Evolutionary conservation across 192 early-diverging fungal genomes (phyloP).

Genomic region (Powellomyces hirtus): DNA sequence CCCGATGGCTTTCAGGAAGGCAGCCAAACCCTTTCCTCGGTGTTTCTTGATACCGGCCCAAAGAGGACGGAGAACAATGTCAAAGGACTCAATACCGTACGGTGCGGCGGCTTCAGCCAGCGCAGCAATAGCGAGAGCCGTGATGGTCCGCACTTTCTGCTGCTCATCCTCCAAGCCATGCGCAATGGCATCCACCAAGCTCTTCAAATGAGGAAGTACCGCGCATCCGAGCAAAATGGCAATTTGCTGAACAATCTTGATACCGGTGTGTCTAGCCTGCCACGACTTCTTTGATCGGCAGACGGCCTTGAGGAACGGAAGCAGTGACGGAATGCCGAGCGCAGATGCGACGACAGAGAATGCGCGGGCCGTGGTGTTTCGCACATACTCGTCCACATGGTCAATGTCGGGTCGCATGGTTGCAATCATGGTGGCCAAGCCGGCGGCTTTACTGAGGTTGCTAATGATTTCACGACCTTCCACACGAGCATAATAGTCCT

Average conservation of each 20-base stretch:
- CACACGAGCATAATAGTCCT: conserved; percentile 94
- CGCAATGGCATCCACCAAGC: conserved; percentile 86
- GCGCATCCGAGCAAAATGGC: conserved; percentile 94
- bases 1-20: conserved; percentile 98
- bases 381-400: conserved; percentile 95
- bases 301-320: conserved; percentile 96
- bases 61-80: conserved; percentile 82
- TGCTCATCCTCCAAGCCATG: conserved; percentile 94
- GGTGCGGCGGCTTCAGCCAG: conserved; percentile 96
- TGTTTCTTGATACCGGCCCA: conserved; percentile 94
- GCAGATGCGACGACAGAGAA: conserved; percentile 97
- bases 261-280: conserved; percentile 98
- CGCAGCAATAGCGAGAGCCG: conserved; percentile 90
- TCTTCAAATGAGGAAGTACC: conserved; percentile 89
- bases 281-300: conserved; percentile 94
- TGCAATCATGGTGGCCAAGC: conserved; percentile 96
- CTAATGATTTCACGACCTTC: conserved; percentile 98
- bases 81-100: conserved; percentile 98
- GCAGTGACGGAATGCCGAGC: conserved; percentile 85
- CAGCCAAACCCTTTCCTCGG: conserved; percentile 92
- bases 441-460: conserved; percentile 96
- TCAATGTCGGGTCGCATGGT: conserved; percentile 99
- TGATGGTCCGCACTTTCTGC: conserved; percentile 93
- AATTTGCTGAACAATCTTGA: conserved; percentile 96
- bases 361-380: conserved; percentile 96